These are phyloP conservation scores for Chernovozyma sophiae-reginae DNA, from an alignment of 1,139 yeast species.

Conservation along the genomic window DNA sequence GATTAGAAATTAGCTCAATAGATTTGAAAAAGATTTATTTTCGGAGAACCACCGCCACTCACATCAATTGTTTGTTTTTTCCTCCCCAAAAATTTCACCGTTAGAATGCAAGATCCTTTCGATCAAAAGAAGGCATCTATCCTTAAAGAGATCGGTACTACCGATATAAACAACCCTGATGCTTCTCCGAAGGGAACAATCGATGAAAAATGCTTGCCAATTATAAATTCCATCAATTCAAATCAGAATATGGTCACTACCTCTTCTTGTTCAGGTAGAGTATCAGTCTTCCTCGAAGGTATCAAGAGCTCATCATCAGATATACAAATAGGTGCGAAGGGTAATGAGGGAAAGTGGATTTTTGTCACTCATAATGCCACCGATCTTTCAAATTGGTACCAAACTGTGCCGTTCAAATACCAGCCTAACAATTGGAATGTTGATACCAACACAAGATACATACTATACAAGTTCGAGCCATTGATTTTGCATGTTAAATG, in stretches of 20 bases:
- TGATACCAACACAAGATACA: constrained; percentile 38
- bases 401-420: constrained; percentile 23
- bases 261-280: constrained; percentile 84
- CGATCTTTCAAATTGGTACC: constrained; percentile 52
- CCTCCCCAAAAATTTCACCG: too few species aligned
- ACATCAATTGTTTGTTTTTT: too few species aligned
- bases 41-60: too few species aligned
- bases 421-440: constrained; percentile 2
- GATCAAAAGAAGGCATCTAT: constrained; percentile 63
- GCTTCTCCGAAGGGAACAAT: constrained; percentile 83
- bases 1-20: too few species aligned
- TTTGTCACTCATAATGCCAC: constrained; percentile 67
- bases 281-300: constrained; percentile 78
- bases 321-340: constrained; percentile 72
- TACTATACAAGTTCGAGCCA: constrained; percentile 79
- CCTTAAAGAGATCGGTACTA: constrained; percentile 49
- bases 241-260: constrained; percentile 74
- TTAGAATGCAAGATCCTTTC: constrained; percentile 53
- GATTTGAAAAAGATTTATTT: too few species aligned
- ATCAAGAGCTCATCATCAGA: constrained; percentile 20
- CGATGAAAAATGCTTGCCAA: constrained; percentile 67
- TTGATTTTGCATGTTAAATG: constrained; percentile 81
- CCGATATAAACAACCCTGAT: constrained; percentile 48
- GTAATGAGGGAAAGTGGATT: constrained; percentile 82
- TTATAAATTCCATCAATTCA: constrained; percentile 61